Conservation (phyloP, 73 alveolate species). For the Urostyla sp. region DNA sequence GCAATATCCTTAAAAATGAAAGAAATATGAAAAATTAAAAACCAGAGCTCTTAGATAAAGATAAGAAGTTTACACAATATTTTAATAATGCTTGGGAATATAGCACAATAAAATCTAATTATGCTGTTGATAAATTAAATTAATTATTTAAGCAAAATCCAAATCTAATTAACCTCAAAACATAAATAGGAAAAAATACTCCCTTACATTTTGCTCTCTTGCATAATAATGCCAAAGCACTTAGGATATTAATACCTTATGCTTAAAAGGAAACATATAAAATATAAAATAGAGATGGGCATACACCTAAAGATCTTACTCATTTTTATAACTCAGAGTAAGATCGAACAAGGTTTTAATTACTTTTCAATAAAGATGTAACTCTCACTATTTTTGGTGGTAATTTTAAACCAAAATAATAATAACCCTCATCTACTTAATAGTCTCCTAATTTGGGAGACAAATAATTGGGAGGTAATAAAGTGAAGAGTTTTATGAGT, state of each 20-base stretch:
- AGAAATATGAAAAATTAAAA: slow-evolving; percentile 26
- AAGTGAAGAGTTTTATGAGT: no score
- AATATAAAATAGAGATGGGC: slow-evolving; percentile 5
- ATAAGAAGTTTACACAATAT: not conserved
- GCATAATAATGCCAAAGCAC: slow-evolving; percentile 36
- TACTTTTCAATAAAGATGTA: slow-evolving; percentile 12
- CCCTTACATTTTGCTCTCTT: slow-evolving; percentile 55
- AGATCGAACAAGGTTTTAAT: not conserved
- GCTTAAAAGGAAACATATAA: not conserved
- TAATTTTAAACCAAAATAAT: no score
- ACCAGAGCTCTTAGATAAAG: slow-evolving; percentile 15
- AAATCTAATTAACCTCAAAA: not conserved
- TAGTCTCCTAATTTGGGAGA: no score
- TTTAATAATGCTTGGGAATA: slow-evolving; percentile 43
- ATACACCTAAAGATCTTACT: slow-evolving; percentile 33
- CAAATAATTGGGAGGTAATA: no score
- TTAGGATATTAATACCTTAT: slow-evolving; percentile 2
- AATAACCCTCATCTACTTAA: no score
- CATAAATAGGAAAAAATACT: slow-evolving; percentile 26
- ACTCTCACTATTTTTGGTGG: no score
- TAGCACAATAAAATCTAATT: not conserved
- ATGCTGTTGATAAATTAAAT: slow-evolving; percentile 8
- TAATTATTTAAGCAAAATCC: not conserved
- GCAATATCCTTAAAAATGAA: slow-evolving; percentile 39
- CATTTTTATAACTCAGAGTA: slow-evolving; percentile 9